A percentile compares a stretch with the other conserved stretches of the same genome.
Conservation (phyloP, 805 yeast species). For the Ogataea methylovora region DNA sequence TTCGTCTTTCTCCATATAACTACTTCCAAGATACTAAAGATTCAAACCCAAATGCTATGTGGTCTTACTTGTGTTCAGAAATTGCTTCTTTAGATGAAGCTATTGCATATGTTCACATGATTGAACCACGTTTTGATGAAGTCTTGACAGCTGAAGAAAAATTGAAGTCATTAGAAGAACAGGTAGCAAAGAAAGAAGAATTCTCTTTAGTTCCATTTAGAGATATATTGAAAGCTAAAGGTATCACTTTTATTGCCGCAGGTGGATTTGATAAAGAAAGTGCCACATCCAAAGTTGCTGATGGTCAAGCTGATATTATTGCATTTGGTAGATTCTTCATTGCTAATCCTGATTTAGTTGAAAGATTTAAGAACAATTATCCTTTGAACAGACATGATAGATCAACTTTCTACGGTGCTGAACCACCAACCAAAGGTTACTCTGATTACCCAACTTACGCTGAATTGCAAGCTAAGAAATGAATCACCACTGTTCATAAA, state of each 20-base stretch:
- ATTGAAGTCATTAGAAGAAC: conserved; percentile 10
- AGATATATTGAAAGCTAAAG: conserved; percentile 39
- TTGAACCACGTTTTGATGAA: conserved; percentile 74
- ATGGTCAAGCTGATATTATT: conserved; percentile 25
- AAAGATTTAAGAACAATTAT: conserved; percentile 27
- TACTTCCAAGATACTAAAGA: conserved; percentile 31
- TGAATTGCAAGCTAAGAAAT: no score
- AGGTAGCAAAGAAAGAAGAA: conserved; percentile 4
- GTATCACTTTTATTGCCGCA: conserved; percentile 13
- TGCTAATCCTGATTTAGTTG: conserved; percentile 37
- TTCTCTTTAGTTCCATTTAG: conserved; percentile 26
- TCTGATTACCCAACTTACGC: background rate
- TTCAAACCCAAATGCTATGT: conserved; percentile 26
- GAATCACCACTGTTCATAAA: no score
- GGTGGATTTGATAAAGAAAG: conserved; percentile 22
- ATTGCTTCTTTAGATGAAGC: conserved; percentile 28
- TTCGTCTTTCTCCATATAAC: conserved; percentile 45
- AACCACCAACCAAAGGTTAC: conserved; percentile 2
- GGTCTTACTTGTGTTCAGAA: conserved; percentile 30
- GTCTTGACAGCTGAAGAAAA: conserved; percentile 5
- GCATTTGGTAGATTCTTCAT: conserved; percentile 32
- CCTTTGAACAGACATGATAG: conserved; percentile 32
- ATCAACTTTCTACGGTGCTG: conserved; percentile 26
- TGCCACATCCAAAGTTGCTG: conserved; percentile 14
- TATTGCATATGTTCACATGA: conserved; percentile 19